Evolutionary conservation across 2,329 filamentous ascomycete genomes (phyloP).

Genomic region (Epichloe aotearoae): DNA sequence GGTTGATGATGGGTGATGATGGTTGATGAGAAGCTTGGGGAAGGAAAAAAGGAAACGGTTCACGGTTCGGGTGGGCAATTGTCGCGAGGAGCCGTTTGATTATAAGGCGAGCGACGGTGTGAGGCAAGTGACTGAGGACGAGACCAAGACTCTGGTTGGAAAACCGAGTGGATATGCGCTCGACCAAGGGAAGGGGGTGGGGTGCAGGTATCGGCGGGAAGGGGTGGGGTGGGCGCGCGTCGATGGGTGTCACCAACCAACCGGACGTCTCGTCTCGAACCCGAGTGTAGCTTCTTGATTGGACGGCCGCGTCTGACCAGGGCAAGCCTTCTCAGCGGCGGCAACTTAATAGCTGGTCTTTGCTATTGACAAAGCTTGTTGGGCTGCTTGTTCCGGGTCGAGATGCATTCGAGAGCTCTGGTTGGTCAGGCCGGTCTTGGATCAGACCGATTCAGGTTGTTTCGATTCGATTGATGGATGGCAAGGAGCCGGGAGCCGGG

Average conservation of each 20-base stretch:
- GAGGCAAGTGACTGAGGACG: constrained; percentile 5
- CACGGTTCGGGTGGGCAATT: not conserved
- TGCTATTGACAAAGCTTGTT: too few species aligned
- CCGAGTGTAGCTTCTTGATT: not conserved
- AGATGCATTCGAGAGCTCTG: not conserved
- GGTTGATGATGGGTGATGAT: not conserved
- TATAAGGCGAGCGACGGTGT: constrained; percentile 6
- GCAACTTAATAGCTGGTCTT: not conserved
- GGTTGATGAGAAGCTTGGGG: constrained; percentile 1
- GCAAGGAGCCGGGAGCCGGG: not conserved
- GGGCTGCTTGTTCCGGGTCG: not conserved
- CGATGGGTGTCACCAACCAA: not conserved
- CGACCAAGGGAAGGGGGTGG: constrained; percentile 7
- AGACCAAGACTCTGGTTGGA: constrained; percentile 1
- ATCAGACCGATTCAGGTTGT: not conserved
- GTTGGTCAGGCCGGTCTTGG: not conserved
- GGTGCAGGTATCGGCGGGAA: not conserved
- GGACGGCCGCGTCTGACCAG: not conserved
- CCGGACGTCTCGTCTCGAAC: not conserved
- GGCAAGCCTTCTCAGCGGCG: not conserved
- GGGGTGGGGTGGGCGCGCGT: not conserved
- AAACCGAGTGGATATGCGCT: not conserved
- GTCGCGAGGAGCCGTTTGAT: constrained; percentile 5
- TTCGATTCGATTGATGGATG: not conserved
- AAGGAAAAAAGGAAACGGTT: not conserved